Evolutionary conservation across 2,329 filamentous ascomycete species (phyloP), one percentile per base, ranked within the genome.

Genomic region (Neofusicoccum kwambonambiense): DNA sequence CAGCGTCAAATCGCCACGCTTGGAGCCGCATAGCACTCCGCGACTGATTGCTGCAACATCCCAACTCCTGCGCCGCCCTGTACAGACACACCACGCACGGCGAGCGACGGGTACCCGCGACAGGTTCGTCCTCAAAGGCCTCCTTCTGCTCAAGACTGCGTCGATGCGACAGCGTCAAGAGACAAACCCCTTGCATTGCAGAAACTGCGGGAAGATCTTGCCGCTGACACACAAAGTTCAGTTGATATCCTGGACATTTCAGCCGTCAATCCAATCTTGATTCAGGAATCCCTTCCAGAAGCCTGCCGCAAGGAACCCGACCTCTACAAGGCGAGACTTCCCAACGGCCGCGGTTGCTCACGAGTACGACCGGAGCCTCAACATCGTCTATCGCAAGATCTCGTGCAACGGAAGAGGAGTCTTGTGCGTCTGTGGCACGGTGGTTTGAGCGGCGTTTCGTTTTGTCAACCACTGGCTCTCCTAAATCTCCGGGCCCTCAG

Each of bases 101-200:
- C 70, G 71, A 74, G 56, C 66, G 71, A 66, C 72, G 72, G 69
- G 68, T 75, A 74, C 69, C 70, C 73, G 73, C 70, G 69, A 76
- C 62, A 73, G 72, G 73, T 77, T 70, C 71, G 73, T 76, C 17
- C 67, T 58, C 69, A 68, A 61, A 69, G 66, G 37, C 17, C 42
- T 67, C 69, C 71, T 71, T 73, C 68, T 69, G 64, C 69, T 68
- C 67, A 71, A 61, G 63, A 64, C 71, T 75, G 74, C 72, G 72
- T 66, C 69, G 67, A 74, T 70, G 73, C 73, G 69, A 69, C 64
- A 54, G 64, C 35, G 49, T 17, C 44, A 54, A 54, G 66, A 65
- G 73, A 72, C 74, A 77, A 77, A 74, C 75, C 66, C 58, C 64
- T 62, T 68, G 69, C 67, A 60, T 51, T 58, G 60, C 51, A 57